Percentiles rank a stretch among this genome's conserved stretches.
Evolutionary conservation across 805 yeast genomes (phyloP).

Genomic region (Lipomyces kockii): DNA sequence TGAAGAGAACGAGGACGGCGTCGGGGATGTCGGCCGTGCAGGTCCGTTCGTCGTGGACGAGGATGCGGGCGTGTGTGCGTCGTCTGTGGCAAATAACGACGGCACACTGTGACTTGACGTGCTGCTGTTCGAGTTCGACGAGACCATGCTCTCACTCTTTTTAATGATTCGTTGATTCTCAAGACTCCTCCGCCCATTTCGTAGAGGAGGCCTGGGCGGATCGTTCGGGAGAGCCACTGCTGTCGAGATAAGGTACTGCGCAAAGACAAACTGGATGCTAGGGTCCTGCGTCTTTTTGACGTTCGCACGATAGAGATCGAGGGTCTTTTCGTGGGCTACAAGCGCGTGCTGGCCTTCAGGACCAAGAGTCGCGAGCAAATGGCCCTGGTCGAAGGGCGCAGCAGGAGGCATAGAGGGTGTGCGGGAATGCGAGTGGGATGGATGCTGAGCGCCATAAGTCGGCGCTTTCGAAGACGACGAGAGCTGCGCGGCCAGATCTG

Average conservation of each 20-base stretch:
- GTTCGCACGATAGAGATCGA: slow-evolving; percentile 83
- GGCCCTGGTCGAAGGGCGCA: slow-evolving; percentile 33
- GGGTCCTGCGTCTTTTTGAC: slow-evolving; percentile 88
- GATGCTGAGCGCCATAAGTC: slow-evolving; percentile 3
- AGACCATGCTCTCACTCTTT: slow-evolving; percentile 13
- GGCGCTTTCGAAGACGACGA: background rate
- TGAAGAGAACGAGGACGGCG: slow-evolving; percentile 7
- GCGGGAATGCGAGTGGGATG: slow-evolving; percentile 13
- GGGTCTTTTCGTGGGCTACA: slow-evolving; percentile 77
- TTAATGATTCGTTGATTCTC: background rate
- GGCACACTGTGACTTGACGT: slow-evolving; percentile 15
- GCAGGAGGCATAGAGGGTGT: slow-evolving; percentile 30
- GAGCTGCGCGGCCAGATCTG: slow-evolving; percentile 5
- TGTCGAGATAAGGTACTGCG: slow-evolving; percentile 86
- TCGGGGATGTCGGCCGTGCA: slow-evolving; percentile 13
- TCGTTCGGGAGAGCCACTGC: slow-evolving; percentile 53
- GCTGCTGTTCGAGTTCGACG: slow-evolving; percentile 14
- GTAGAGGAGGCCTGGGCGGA: background rate
- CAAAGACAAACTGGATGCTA: slow-evolving; percentile 83
- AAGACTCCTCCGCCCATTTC: background rate
- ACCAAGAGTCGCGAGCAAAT: slow-evolving; percentile 31
- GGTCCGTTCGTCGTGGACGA: background rate
- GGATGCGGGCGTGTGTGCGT: slow-evolving; percentile 6
- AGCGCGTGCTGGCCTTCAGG: slow-evolving; percentile 44
- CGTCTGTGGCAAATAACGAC: slow-evolving; percentile 17